Percentiles rank a stretch among this genome's conserved stretches.
Evolutionary conservation across 1,139 yeast genomes (phyloP).

Genomic region (Pichia sp.): DNA sequence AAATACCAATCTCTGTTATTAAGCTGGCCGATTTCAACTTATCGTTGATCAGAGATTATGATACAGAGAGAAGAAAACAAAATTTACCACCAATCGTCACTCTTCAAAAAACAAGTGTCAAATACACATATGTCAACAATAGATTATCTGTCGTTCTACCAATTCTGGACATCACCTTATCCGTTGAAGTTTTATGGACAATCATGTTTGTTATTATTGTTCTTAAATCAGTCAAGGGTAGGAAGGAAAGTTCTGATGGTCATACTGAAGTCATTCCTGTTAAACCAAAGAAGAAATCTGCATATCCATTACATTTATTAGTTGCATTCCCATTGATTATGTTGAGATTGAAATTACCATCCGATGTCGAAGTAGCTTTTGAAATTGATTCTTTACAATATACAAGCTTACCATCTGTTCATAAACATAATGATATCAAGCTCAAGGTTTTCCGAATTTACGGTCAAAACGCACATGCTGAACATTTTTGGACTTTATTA

Average conservation of each 20-base stretch:
- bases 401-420: slow-evolving; percentile 15
- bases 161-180: slow-evolving; percentile 24
- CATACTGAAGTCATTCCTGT: not conserved
- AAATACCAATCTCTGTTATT: slow-evolving; percentile 16
- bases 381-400: slow-evolving; percentile 29
- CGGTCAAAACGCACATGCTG: slow-evolving; percentile 28
- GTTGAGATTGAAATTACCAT: slow-evolving; percentile 26
- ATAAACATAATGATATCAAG: slow-evolving; percentile 15
- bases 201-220: slow-evolving; percentile 27
- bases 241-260: not conserved
- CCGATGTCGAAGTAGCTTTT: slow-evolving; percentile 26
- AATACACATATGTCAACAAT: slow-evolving; percentile 18
- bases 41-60: slow-evolving; percentile 24
- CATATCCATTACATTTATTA: slow-evolving; percentile 13
- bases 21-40: slow-evolving; percentile 10
- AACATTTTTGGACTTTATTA: slow-evolving; percentile 28
- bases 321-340: slow-evolving; percentile 25
- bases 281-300: not conserved
- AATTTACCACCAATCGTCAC: slow-evolving; percentile 15
- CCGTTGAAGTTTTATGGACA: slow-evolving; percentile 32
- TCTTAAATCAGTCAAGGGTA: slow-evolving; percentile 18
- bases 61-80: slow-evolving; percentile 15
- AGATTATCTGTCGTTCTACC: slow-evolving; percentile 26
- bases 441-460: slow-evolving; percentile 29
- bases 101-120: slow-evolving; percentile 15